These are phyloP conservation scores for Ophiocordyceps robertsii DNA, from an alignment of 2,329 filamentous ascomycete genomes.

Conservation along the genomic window DNA sequence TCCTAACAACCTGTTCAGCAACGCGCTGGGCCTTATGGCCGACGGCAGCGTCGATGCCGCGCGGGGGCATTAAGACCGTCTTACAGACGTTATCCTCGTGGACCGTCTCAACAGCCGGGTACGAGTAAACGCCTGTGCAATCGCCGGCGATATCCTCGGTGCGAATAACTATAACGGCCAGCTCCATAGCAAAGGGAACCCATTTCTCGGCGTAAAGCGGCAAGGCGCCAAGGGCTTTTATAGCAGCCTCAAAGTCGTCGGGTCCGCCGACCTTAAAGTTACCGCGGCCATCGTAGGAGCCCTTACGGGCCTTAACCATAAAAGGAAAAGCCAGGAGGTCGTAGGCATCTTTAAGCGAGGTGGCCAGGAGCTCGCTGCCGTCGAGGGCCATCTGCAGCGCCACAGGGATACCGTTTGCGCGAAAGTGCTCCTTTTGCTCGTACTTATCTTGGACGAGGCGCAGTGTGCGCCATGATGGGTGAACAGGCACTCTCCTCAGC, in stretches of 20 bases:
- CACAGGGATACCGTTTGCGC: constrained; percentile 53
- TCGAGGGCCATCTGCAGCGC: constrained; percentile 57
- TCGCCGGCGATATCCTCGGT: constrained; percentile 54
- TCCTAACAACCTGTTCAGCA: constrained; percentile 64
- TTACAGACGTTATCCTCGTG: constrained; percentile 96
- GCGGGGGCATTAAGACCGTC: constrained; percentile 74
- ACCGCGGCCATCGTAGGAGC: constrained; percentile 83
- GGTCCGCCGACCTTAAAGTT: constrained; percentile 37
- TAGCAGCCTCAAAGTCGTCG: constrained; percentile 44
- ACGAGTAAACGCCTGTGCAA: constrained; percentile 46
- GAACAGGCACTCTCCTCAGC: constrained; percentile 43
- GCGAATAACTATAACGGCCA: constrained; percentile 90
- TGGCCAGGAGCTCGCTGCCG: constrained; percentile 35
- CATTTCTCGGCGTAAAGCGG: constrained; percentile 83
- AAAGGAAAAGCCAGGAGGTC: constrained; percentile 63
- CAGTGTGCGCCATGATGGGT: constrained; percentile 78
- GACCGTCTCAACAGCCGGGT: constrained; percentile 85
- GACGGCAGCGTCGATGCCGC: constrained; percentile 48
- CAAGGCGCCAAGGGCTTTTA: constrained; percentile 54
- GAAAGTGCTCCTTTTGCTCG: constrained; percentile 71
- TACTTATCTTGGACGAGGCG: constrained; percentile 91
- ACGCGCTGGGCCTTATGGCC: constrained; percentile 58
- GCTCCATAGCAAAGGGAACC: constrained; percentile 71
- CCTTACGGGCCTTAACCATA: constrained; percentile 85
- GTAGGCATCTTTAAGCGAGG: constrained; percentile 51